Evolutionary conservation across 2,329 filamentous ascomycete genomes (phyloP), one percentile per base, ranked within the genome.

Genomic region (Oidium heveae): DNA sequence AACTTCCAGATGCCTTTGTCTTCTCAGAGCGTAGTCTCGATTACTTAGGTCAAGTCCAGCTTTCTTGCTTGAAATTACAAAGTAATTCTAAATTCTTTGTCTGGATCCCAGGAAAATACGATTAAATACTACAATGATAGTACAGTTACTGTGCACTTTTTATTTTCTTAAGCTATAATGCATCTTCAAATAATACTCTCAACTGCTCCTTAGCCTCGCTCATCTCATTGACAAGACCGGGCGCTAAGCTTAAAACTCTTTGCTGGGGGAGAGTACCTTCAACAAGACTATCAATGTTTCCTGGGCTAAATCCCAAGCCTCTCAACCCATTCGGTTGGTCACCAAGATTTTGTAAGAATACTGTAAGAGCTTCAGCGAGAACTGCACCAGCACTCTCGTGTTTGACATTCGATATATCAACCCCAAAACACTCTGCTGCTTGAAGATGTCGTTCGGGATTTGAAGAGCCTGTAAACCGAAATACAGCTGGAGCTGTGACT

Each of bases 191-290:
- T 59, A 91, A 64, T 12, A 64, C 67, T 58, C 78, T 73, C 62
- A 91, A 67, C 68, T 88, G 81, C 55, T 85, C 82, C 66, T 75
- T 79, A 67, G 89, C 84, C 51, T 73, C 71, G 62, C 80, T 72
- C 50, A 85, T 66, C 63, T 87, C 82, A 60, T 74, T 75, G 41
- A 76, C 78, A 62, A 98, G 67, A 28, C 77, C 87, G 0, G 91
- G 93, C 33, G 91, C 91, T 58, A 98, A 69, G 82, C 88, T 91
- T 63, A 98, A 67, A 55, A 98, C 93, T 59, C 91, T 74, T 55
- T 79, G 79, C 70, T 98, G 91, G 5, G 91, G 91, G 58, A 98
- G 80, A 0, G 91, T 98, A 1, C 91, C 93, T 68, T 96, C 89
- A 1, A 98, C 87, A 58, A 98, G 70, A 10, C 72, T 77, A 59